phyloP scores from a whole-genome alignment of 2,329 filamentous ascomycete species.

The Geoglossum cookeanum region DNA sequence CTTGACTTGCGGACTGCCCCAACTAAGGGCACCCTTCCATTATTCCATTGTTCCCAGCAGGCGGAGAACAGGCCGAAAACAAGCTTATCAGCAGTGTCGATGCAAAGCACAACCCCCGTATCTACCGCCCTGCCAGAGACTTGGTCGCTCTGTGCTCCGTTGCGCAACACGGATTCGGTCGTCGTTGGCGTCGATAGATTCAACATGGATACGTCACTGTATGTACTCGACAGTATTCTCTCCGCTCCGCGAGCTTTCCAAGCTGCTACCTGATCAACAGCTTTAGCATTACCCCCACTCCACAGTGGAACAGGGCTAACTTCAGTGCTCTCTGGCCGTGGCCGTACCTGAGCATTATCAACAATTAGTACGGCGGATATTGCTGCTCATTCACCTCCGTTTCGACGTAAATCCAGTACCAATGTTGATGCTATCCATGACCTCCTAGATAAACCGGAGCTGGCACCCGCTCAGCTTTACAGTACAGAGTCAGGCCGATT shows the following conservation, averaged over 20 bases:
- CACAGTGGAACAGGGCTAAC: background rate
- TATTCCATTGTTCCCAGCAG: too few relatives aligned
- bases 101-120: too few relatives aligned
- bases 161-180: background rate
- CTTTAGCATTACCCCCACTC: background rate
- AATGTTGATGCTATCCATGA: constrained; percentile 97
- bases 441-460: constrained; percentile 58
- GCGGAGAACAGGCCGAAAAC: too few relatives aligned
- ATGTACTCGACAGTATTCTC: constrained; percentile 18
- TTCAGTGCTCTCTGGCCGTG: background rate
- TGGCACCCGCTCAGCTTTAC: constrained; percentile 92
- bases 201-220: constrained; percentile 43
- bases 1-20: too few relatives aligned
- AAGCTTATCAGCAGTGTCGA: too few relatives aligned
- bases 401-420: constrained; percentile 82
- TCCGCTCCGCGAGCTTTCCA: background rate
- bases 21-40: too few relatives aligned
- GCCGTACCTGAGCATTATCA: background rate
- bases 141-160: background rate
- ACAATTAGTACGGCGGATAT: constrained; percentile 62
- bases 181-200: background rate
- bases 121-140: background rate
- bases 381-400: constrained; percentile 74
- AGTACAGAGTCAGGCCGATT: constrained; percentile 93
- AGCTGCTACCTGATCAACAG: background rate